Base-by-base conservation (phyloP, 192 early-diverging fungal species). In the Diversispora eburnea region DNA sequence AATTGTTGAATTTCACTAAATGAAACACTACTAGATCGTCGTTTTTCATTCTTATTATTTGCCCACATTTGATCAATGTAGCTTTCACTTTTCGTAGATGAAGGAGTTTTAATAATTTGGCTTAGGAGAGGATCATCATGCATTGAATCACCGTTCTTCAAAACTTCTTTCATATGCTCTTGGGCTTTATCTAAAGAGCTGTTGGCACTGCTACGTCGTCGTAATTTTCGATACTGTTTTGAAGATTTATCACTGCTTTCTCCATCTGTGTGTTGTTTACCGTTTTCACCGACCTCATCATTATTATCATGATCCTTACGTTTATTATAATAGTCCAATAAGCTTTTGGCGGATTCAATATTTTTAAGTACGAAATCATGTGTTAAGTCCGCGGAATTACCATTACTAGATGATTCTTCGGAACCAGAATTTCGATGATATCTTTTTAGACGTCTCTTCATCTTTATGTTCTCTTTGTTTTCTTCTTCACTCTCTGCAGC, bases 111-210 rank as follows among this genome's bases (percentile, higher is more conserved):
- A 3, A 67, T 25, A 4, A 73, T 20, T 61, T 54, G 76, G 73
- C 42, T 62, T 45, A 73, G 51, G 61, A 66, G 12, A 48, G 61
- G 76, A 69, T 73, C 73, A 55, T 63, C 72, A 46, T 51, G 60
- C n/a, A 64, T 22, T 3, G 72, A 64, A 7, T 77, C 76, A 22
- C 76, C 72, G 49, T 77, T 79, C 60, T 82, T 79, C 48, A 82
- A 46, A 59, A 78, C 77, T 41, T 75, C 73, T 64, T 76, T 77
- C 12, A 82, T 78, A 47, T 82, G 78, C 46, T 82, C 81, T 47
- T 79, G 79, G 46, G 78, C 81, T 62, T 79, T 79, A 73, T 82
- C 81, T 4, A 78, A 4, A 2, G 58, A 75, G 52, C 78, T 78
- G 25, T 73, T 78, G 3, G 60, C 76, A 54, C 60, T 73, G 41